Base-by-base conservation (phyloP, 148 eudicot species). In the Silene latifolia region DNA sequence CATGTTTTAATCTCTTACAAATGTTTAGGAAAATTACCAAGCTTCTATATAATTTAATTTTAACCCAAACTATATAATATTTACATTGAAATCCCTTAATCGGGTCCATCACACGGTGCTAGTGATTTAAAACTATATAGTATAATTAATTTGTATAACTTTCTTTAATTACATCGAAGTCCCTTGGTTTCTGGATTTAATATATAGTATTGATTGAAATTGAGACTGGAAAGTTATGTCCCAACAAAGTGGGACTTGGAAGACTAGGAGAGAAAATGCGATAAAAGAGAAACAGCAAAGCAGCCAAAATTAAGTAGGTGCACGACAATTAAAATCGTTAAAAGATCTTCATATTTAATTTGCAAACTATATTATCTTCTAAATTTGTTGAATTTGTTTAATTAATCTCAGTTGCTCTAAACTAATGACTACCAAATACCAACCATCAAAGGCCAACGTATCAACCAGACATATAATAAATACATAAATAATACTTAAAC, bases 221-320 rank as follows among this genome's bases (percentile, higher is more conserved):
- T 32, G 35, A 32, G 4, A 32, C 17, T 54, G 5, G 59, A 54
- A 54, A 54, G 14, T 54, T 54, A 54, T 54, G n/a, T 54, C n/a
- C 59, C 59, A 54, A 54, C 59, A 54, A 54, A 54, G 59, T 54
- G 59, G 59, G 53, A 48, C 15, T 48, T 48, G 53, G 59, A 54
- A 15, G 58, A 53, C 13, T 53, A 53, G 58, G 58, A 53, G n/a
- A n/a, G 59, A 4, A 48, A 54, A 54, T 17, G n/a, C 5, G 59
- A 54, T 5, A 54, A 54, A 54, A 54, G 12, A 8, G 8, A 32
- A 47, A 48, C 17, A 13, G 8, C 11, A 48, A 48, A 39, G 44
- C 44, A 39, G 44, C 44, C 54, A 51, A 11, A 51, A 51, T 51
- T 13, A 57, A 56, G 19, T n/a, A 17, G 19, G 21, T 57, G 21